Conservation (phyloP, 257 asterid genomes). For the Petunia secreta region DNA sequence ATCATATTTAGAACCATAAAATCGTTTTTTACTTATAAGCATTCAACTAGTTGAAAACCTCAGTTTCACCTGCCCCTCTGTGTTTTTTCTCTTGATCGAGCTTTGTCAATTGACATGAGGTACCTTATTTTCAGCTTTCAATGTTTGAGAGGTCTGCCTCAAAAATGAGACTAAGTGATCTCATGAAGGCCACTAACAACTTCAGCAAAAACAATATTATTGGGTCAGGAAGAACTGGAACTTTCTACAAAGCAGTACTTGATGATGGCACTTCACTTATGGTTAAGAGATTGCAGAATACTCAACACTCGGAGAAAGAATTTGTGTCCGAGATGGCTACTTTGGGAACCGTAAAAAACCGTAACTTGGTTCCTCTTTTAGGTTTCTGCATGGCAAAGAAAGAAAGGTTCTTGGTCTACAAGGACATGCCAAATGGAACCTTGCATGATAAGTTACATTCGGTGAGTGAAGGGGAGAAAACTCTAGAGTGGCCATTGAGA, state of each 20-base stretch:
- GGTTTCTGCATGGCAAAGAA: constrained; percentile 64
- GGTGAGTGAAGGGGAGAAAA: constrained; percentile 33
- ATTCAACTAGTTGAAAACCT: no score
- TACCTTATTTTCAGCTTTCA: constrained; percentile 53
- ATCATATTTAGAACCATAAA: not conserved
- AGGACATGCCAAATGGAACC: constrained; percentile 64
- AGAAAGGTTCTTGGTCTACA: constrained; percentile 64
- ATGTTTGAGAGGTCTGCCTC: constrained; percentile 68
- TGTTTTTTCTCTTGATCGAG: constrained; percentile 20
- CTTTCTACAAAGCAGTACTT: constrained; percentile 63
- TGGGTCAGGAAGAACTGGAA: constrained; percentile 69
- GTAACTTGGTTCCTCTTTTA: constrained; percentile 66
- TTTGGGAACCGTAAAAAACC: constrained; percentile 61
- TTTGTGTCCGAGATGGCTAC: constrained; percentile 60
- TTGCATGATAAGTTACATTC: constrained; percentile 61
- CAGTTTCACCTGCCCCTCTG: not conserved
- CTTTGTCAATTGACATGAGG: constrained; percentile 15
- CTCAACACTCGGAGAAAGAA: constrained; percentile 71
- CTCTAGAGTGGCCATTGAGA: constrained; percentile 63
- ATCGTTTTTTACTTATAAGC: not conserved
- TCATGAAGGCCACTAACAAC: constrained; percentile 71
- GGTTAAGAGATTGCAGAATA: constrained; percentile 69
- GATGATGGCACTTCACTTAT: constrained; percentile 63
- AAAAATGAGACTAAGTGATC: constrained; percentile 66
- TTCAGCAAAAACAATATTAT: constrained; percentile 67